Evolutionary conservation across 805 yeast genomes (phyloP).

Genomic region (Pichia cephalocereana): DNA sequence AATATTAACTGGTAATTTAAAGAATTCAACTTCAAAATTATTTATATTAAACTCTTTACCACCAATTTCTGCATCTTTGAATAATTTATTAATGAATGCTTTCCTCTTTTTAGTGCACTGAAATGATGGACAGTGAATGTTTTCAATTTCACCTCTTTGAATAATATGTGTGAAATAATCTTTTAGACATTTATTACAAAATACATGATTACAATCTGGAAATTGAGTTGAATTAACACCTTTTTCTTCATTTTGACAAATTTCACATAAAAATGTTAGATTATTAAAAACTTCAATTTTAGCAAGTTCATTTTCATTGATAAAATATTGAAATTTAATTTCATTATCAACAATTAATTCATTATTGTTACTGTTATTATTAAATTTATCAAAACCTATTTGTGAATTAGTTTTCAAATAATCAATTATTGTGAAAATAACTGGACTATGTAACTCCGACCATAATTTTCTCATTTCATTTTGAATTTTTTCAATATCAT

Average conservation of each 20-base stretch:
- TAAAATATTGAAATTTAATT: constrained; percentile 7
- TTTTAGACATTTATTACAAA: constrained; percentile 38
- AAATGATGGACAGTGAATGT: constrained; percentile 51
- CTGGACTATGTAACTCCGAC: neutral
- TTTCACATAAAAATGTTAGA: constrained; percentile 41
- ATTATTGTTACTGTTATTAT: neutral
- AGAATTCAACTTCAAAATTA: constrained; percentile 29
- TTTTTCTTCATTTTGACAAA: constrained; percentile 42
- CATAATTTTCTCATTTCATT: neutral
- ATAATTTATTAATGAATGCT: constrained; percentile 11
- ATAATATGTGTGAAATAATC: constrained; percentile 36
- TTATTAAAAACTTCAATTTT: constrained; percentile 23
- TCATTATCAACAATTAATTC: constrained; percentile 3
- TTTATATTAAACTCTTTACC: constrained; percentile 12
- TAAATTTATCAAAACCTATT: neutral
- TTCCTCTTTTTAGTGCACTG: constrained; percentile 29
- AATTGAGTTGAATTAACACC: constrained; percentile 33
- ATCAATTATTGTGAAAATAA: constrained; percentile 9
- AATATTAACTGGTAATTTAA: constrained; percentile 32
- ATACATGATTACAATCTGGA: constrained; percentile 38
- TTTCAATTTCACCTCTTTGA: constrained; percentile 38
- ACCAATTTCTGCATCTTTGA: constrained; percentile 4
- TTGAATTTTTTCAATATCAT: neutral
- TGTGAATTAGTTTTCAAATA: constrained; percentile 4
- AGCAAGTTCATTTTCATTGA: constrained; percentile 12